Percentiles rank a stretch among this genome's conserved stretches.
phyloP scores from a whole-genome alignment of 2,329 filamentous ascomycete species.

The Leptodontidium sp. region DNA sequence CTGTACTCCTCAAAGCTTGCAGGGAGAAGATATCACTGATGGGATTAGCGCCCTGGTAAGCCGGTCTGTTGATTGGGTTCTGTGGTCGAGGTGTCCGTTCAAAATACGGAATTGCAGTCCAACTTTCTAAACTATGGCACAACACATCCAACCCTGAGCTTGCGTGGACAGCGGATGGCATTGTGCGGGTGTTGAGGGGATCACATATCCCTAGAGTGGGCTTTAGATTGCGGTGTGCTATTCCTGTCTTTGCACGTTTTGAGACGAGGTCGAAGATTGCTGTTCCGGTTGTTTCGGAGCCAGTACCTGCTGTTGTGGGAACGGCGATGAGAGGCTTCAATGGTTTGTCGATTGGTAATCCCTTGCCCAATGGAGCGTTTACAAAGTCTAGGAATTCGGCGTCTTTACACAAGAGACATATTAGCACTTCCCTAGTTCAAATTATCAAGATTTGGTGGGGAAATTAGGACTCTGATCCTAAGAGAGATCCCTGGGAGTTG shows the following conservation, averaged over 20 bases:
- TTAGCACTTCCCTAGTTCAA: no score
- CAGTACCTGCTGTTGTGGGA: conserved; percentile 86
- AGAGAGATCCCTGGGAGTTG: no score
- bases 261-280: conserved; percentile 96
- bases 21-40: conserved; percentile 98
- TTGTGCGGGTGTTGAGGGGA: conserved; percentile 90
- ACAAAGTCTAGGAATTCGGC: conserved; percentile 98
- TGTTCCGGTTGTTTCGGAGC: conserved; percentile 94
- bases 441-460: no score
- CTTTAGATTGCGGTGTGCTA: conserved; percentile 94
- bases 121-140: conserved; percentile 94
- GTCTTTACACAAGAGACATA: conserved; percentile 52
- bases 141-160: conserved; percentile 92
- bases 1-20: conserved; percentile 80
- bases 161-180: conserved; percentile 94
- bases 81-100: conserved; percentile 83
- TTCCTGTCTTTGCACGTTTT: conserved; percentile 91
- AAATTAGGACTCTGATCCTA: no score
- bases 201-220: conserved; percentile 89
- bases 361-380: conserved; percentile 91
- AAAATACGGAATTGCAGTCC: conserved; percentile 95
- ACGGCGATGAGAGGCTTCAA: conserved; percentile 82
- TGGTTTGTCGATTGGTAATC: conserved; percentile 74
- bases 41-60: conserved; percentile 96
- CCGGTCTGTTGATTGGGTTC: conserved; percentile 90